Conservation (phyloP, 2,329 filamentous ascomycete species). For the Diplodia intermedia region DNA sequence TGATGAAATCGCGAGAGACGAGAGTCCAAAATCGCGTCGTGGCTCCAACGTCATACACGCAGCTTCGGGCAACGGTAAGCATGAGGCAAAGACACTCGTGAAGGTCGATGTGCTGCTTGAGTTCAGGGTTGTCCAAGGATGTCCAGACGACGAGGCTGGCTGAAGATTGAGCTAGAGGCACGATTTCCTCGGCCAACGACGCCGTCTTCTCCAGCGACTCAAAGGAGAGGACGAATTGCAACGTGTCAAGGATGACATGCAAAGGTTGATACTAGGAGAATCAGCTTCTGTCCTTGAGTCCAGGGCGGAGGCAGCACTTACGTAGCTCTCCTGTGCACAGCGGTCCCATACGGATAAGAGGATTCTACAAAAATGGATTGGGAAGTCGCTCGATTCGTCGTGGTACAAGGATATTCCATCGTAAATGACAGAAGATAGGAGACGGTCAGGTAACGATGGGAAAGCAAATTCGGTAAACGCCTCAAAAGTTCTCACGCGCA, state of each 20-base stretch:
- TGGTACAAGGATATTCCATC: constrained; percentile 66
- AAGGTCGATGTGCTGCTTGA: constrained; percentile 68
- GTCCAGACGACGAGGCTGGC: neutral
- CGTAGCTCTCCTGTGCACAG: constrained; percentile 68
- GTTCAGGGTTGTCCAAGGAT: constrained; percentile 12
- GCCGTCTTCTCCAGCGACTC: constrained; percentile 67
- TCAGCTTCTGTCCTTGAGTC: neutral
- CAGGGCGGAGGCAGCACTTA: constrained; percentile 35
- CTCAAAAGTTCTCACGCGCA: constrained; percentile 70
- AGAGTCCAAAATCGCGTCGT: constrained; percentile 67
- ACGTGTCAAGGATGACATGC: constrained; percentile 68
- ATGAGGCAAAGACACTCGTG: constrained; percentile 70
- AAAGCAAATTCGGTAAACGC: constrained; percentile 69
- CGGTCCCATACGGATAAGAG: constrained; percentile 72
- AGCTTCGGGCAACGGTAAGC: constrained; percentile 68
- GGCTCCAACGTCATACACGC: constrained; percentile 51
- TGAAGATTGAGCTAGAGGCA: constrained; percentile 50
- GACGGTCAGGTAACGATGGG: constrained; percentile 67
- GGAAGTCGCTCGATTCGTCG: constrained; percentile 59
- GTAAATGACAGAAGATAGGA: constrained; percentile 71
- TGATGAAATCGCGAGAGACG: constrained; percentile 6
- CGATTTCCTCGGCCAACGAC: constrained; percentile 64
- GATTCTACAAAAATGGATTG: constrained; percentile 68
- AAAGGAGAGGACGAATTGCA: constrained; percentile 68
- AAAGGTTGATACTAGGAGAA: constrained; percentile 64